phyloP scores from a whole-genome alignment of 148 eudicot genomes.

The Bassia scoparia region DNA sequence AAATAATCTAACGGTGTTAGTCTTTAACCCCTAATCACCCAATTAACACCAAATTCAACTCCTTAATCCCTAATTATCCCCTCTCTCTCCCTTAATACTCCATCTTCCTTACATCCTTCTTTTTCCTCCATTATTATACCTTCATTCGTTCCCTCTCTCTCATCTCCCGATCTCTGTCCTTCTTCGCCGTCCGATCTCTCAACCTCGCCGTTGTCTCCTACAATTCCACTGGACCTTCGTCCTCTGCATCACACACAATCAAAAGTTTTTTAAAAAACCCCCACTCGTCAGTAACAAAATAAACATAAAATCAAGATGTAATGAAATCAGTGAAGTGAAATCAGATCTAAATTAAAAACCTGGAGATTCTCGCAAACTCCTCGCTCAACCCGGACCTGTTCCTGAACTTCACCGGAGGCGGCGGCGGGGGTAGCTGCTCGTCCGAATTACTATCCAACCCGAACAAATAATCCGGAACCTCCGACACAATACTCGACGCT shows the following conservation, averaged over 20 bases:
- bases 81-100: no score
- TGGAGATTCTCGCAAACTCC: conserved; percentile 63
- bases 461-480: conserved; percentile 85
- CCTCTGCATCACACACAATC: conserved; percentile 49
- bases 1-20: no score
- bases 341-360: conserved; percentile 35
- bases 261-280: no score
- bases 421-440: conserved; percentile 35
- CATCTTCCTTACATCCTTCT: no score
- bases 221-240: conserved; percentile 53
- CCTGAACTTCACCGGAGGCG: conserved; percentile 29
- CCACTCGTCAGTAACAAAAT: not conserved
- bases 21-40: no score
- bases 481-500: conserved; percentile 71
- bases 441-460: conserved; percentile 73
- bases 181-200: conserved; percentile 54
- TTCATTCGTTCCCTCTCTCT: conserved; percentile 38
- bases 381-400: conserved; percentile 37
- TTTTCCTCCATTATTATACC: no score
- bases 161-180: conserved; percentile 48
- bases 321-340: not conserved
- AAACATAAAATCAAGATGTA: not conserved
- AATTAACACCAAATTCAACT: no score
- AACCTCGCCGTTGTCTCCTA: conserved; percentile 53
- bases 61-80: no score